Base-by-base conservation (phyloP, 495 filamentous ascomycete species). In the Pseudotulostoma volvatum region DNA sequence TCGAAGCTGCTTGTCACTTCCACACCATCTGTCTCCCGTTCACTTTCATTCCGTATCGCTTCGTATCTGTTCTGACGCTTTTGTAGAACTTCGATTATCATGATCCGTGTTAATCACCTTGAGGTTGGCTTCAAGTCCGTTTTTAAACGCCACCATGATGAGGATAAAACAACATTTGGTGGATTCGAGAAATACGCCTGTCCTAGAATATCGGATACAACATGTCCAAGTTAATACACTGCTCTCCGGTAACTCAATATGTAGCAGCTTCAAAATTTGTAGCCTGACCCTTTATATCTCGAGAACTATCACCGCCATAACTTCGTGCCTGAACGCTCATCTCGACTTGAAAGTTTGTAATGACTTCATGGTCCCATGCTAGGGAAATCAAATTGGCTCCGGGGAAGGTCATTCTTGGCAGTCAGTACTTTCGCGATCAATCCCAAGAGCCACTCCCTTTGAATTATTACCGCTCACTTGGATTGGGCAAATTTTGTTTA, bases 161-260 rank as follows among this genome's bases (percentile, higher is more conserved):
- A 8, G 69, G 36, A 31, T 84, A 70, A 49, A 95, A 94, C 7
- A 93, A 53, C 35, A n/a, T 68, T 74, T 31, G 77, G 84, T 7
- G 90, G 87, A 41, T 90, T 74, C n/a, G 85, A 93, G 53, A 99
- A 96, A 46, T 73, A 77, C 32, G 80, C 70, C 51, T 99, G 90
- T 81, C 75, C 90, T 92, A 99, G 52, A 99, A 99, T 7, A 87
- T 69, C 3, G 86, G 81, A 51, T 99, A 99, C 1, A 99, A 65
- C 1, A 70, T 59, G 54, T 88, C 70, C 19, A 75, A 63, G 37
- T 82, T 75, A 19, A 85, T 32, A 28, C 5, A 28, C 5, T 28
- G 23, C 23, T 11, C 23, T 11, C 11, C 23, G 11, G 5, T 5
- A 51, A 54, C 31, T 53, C 61, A 59, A 36, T 63, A 59, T 19